phyloP scores from a whole-genome alignment of 805 yeast species.

The Cephaloascus albidus region DNA sequence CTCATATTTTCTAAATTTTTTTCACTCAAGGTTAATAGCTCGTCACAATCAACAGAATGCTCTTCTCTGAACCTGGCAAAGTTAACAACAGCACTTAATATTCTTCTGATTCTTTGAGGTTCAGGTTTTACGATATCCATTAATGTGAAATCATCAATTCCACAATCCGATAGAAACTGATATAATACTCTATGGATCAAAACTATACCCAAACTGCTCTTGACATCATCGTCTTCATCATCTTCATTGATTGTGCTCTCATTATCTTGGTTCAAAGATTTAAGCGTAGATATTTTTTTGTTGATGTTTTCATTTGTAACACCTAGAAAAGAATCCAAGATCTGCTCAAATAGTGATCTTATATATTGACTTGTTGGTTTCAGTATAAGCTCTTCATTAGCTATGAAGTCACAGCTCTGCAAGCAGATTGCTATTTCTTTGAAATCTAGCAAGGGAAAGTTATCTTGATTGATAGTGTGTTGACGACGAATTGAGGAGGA shows the following conservation, averaged over 20 bases:
- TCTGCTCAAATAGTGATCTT: conserved; percentile 46
- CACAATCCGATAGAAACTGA: conserved; percentile 61
- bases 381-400: conserved; percentile 47
- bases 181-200: conserved; percentile 51
- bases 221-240: conserved; percentile 20
- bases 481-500: conserved; percentile 4
- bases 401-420: conserved; percentile 52
- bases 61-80: conserved; percentile 80
- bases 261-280: conserved; percentile 2
- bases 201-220: conserved; percentile 35
- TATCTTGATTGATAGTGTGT: conserved; percentile 26
- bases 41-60: conserved; percentile 60
- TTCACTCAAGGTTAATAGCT: conserved; percentile 46
- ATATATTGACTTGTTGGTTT: conserved; percentile 53
- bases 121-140: conserved; percentile 76
- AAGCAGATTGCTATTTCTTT: conserved; percentile 51
- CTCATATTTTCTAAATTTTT: conserved; percentile 29
- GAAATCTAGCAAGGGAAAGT: conserved; percentile 54
- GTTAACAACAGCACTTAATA: conserved; percentile 76
- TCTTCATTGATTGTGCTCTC: conserved; percentile 8
- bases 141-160: conserved; percentile 67
- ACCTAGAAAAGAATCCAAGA: conserved; percentile 53
- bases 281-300: background rate
- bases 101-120: conserved; percentile 48
- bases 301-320: conserved; percentile 9